phyloP scores from a whole-genome alignment of 345 rosid genomes.

The Eucalyptus polyanthemos region DNA sequence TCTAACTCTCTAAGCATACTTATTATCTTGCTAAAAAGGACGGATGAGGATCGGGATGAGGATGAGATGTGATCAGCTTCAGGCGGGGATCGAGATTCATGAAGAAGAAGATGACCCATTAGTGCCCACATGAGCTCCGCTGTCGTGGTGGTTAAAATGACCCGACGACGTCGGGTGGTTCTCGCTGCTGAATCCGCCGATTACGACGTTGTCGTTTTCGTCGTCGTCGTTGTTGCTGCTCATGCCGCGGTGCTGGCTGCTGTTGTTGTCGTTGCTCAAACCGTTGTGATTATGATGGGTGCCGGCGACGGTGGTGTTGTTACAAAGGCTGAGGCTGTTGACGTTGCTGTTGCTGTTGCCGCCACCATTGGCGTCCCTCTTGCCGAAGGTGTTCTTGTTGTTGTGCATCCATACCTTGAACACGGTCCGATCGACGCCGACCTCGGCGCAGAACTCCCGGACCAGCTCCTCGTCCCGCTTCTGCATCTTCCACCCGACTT shows the following conservation, averaged over 20 bases:
- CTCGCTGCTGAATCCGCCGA: not conserved
- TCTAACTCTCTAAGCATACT: conserved; percentile 4
- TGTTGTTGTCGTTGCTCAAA: not conserved
- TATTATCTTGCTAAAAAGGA: conserved; percentile 1
- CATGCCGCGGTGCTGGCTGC: not conserved
- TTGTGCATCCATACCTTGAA: conserved; percentile 98
- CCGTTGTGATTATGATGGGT: not conserved
- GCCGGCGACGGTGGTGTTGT: not conserved
- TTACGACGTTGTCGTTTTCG: not conserved
- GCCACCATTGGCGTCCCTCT: conserved; percentile 1
- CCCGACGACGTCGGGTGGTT: not conserved
- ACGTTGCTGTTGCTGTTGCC: not conserved
- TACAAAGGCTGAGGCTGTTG: not conserved
- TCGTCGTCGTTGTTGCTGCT: not conserved
- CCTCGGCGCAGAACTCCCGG: conserved; percentile 48
- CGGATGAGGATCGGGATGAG: not conserved
- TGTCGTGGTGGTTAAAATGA: conserved; percentile 2
- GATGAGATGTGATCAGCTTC: not conserved
- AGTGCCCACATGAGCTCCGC: conserved; percentile 11
- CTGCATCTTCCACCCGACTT: conserved; percentile 82
- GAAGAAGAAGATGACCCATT: conserved; percentile 44
- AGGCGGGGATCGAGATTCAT: not conserved
- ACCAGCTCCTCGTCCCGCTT: conserved; percentile 61
- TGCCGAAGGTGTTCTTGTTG: conserved; percentile 60
- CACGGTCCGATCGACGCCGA: conserved; percentile 58